phyloP scores from a whole-genome alignment of 2,329 filamentous ascomycete species.

The Pseudogymnoascus sp. region DNA sequence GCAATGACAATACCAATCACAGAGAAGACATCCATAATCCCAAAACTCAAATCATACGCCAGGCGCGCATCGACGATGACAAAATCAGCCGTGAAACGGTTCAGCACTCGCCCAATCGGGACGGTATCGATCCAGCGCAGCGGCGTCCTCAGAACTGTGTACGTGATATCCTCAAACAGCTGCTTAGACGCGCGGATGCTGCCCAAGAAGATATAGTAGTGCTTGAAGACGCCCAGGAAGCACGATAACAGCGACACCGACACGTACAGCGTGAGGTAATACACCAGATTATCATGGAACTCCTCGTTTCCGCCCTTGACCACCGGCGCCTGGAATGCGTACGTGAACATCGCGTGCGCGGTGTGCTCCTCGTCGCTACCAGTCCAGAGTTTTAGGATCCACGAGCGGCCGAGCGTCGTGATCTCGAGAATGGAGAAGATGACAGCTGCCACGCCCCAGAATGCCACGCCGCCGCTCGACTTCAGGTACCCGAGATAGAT shows the following conservation, averaged over 20 bases:
- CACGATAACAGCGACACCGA: slow-evolving; percentile 49
- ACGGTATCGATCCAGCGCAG: slow-evolving; percentile 77
- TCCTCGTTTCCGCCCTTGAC: not conserved
- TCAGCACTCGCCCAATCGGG: slow-evolving; percentile 66
- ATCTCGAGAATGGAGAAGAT: slow-evolving; percentile 49
- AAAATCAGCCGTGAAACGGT: slow-evolving; percentile 73
- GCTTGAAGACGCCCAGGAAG: slow-evolving; percentile 53
- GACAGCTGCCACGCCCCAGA: slow-evolving; percentile 48
- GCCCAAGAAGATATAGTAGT: slow-evolving; percentile 54
- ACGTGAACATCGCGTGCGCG: slow-evolving; percentile 26
- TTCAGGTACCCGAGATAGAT: slow-evolving; percentile 63
- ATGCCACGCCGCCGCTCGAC: slow-evolving; percentile 54
- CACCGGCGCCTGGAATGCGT: slow-evolving; percentile 34
- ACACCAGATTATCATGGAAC: slow-evolving; percentile 39
- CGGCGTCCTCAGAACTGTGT: slow-evolving; percentile 60
- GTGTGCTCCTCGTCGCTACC: slow-evolving; percentile 34
- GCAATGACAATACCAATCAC: slow-evolving; percentile 60
- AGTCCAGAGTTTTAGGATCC: slow-evolving; percentile 60
- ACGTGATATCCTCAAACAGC: slow-evolving; percentile 60
- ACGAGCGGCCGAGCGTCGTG: slow-evolving; percentile 44
- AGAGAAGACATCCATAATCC: slow-evolving; percentile 51
- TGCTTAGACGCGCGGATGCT: slow-evolving; percentile 61
- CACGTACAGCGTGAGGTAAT: slow-evolving; percentile 63
- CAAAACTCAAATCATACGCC: slow-evolving; percentile 53
- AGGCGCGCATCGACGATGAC: slow-evolving; percentile 62